Evolutionary conservation across 495 filamentous ascomycete species (phyloP).

Genomic region (Lasiosphaeria hispida): DNA sequence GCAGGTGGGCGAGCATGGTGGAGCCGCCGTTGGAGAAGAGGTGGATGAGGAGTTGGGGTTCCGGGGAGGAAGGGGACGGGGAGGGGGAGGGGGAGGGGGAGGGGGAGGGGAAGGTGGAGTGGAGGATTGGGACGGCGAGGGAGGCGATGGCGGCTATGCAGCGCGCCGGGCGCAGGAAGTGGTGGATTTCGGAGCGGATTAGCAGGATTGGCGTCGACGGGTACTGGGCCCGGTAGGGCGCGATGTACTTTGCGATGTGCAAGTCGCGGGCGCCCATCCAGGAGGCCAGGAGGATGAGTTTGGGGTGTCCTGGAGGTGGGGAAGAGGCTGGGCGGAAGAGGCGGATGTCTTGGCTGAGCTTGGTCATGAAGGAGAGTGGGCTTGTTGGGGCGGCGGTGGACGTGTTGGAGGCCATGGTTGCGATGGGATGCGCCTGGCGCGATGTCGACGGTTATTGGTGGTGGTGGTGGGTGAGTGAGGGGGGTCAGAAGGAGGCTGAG

Average conservation of each 20-base stretch:
- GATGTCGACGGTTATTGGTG: neutral
- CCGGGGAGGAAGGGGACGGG: neutral
- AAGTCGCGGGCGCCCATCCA: constrained; percentile 47
- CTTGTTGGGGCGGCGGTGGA: neutral
- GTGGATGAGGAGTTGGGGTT: constrained; percentile 40
- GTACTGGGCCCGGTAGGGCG: constrained; percentile 38
- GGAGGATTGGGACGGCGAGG: constrained; percentile 20
- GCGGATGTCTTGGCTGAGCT: constrained; percentile 35
- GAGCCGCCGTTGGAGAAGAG: constrained; percentile 47
- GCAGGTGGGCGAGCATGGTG: constrained; percentile 25
- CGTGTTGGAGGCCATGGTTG: constrained; percentile 23
- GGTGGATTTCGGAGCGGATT: constrained; percentile 32
- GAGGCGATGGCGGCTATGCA: constrained; percentile 14
- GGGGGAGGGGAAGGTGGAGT: constrained; percentile 12
- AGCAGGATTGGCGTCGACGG: constrained; percentile 41
- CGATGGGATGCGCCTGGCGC: neutral
- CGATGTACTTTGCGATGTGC: constrained; percentile 48
- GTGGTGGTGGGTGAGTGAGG: neutral
- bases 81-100: neutral
- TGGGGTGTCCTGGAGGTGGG: constrained; percentile 9
- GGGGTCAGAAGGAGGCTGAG: no score
- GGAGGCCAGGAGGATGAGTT: constrained; percentile 41
- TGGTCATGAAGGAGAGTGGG: constrained; percentile 37
- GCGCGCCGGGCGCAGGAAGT: constrained; percentile 24
- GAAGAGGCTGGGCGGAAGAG: constrained; percentile 31